Evolutionary conservation across 345 rosid genomes (phyloP).

Genomic region (Eucalyptus tenuipes): DNA sequence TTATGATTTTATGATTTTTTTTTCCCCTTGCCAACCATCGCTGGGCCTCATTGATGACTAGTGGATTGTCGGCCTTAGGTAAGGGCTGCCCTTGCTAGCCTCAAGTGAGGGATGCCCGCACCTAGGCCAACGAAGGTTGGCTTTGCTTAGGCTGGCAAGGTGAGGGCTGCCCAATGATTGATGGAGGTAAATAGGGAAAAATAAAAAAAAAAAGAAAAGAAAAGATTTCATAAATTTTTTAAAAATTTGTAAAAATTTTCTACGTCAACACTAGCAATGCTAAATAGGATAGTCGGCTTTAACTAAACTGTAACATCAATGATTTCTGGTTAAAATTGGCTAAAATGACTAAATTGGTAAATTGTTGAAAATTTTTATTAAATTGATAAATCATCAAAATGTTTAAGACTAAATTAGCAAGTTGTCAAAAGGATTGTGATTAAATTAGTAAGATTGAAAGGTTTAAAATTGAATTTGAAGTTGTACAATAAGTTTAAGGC

Average conservation of each 20-base stretch:
- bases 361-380: too few relatives aligned
- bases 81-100: background rate
- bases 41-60: background rate
- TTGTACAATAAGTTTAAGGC: background rate
- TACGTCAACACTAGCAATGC: background rate
- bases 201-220: too few relatives aligned
- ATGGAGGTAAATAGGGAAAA: background rate
- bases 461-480: background rate
- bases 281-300: too few relatives aligned
- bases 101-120: background rate
- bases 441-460: background rate
- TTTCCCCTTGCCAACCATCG: accelerated
- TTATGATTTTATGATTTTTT: too few relatives aligned
- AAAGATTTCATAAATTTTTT: background rate
- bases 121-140: background rate
- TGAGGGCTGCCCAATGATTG: background rate
- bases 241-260: too few relatives aligned
- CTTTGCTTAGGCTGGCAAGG: background rate
- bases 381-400: background rate
- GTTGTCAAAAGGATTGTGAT: background rate
- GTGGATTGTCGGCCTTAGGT: background rate
- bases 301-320: too few relatives aligned
- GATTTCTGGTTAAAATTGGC: background rate
- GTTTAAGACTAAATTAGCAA: too few relatives aligned
- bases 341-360: too few relatives aligned